A percentile compares a stretch with the other conserved stretches of the same genome.
Evolutionary conservation across 768 basidiomycete genomes (phyloP).

Genomic region (Amanita rubescens): DNA sequence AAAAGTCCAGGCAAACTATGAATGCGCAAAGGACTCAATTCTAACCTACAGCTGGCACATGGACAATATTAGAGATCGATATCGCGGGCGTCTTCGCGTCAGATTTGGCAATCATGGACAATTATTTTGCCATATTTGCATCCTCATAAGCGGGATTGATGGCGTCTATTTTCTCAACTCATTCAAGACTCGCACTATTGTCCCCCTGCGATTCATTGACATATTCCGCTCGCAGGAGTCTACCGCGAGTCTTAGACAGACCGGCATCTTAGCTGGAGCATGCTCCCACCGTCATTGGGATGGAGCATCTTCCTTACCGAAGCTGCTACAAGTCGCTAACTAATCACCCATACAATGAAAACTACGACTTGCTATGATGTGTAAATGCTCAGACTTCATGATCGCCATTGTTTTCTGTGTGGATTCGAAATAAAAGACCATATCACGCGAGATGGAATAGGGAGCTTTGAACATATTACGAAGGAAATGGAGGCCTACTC

Average conservation of each 20-base stretch:
- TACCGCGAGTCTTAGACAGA: slow-evolving; percentile 7
- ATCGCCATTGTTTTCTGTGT: no score
- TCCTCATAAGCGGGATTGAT: background rate
- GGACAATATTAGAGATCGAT: no score
- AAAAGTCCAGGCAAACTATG: no score
- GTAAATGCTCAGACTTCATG: no score
- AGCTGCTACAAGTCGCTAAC: slow-evolving; percentile 10
- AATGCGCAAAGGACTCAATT: no score
- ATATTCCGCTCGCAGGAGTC: slow-evolving; percentile 7
- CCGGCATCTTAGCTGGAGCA: slow-evolving; percentile 7
- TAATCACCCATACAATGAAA: no score
- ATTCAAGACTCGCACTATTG: slow-evolving; percentile 8
- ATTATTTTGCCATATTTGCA: background rate
- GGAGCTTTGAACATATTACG: no score
- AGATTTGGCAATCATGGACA: background rate
- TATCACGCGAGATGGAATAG: no score
- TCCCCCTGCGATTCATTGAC: slow-evolving; percentile 6
- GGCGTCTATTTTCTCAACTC: background rate
- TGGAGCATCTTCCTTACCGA: slow-evolving; percentile 10
- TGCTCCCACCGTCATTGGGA: slow-evolving; percentile 7
- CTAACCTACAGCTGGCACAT: no score
- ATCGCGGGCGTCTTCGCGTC: no score
- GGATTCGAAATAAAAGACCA: no score
- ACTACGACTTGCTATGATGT: no score
- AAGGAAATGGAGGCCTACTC: slow-evolving; percentile 28